Percentiles rank a stretch among this genome's conserved stretches.
These are phyloP conservation scores for Calvatia gigantea DNA, from an alignment of 768 basidiomycete genomes.

Conservation along the genomic window DNA sequence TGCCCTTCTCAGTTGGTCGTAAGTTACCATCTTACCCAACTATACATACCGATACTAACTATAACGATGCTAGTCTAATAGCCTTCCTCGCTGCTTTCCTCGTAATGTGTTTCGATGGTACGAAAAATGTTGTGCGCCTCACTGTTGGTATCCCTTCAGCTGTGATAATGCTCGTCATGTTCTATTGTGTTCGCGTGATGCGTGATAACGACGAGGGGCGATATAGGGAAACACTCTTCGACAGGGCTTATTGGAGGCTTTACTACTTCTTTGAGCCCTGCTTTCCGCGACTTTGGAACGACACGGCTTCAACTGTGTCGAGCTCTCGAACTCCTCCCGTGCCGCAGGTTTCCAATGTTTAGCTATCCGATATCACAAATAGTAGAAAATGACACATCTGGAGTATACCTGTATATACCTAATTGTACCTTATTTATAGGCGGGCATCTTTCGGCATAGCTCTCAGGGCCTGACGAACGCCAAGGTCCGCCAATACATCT, in stretches of 20 bases:
- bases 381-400: neutral
- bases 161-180: slow-evolving; percentile 14
- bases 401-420: neutral
- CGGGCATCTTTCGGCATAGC: slow-evolving; percentile 64
- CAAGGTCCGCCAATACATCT: slow-evolving; percentile 71
- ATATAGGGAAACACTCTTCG: neutral
- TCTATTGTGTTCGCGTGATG: slow-evolving; percentile 22
- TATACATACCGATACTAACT: neutral
- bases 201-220: slow-evolving; percentile 13
- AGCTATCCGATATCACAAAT: neutral
- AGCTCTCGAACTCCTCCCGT: neutral
- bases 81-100: slow-evolving; percentile 24
- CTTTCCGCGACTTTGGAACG: neutral
- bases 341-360: neutral
- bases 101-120: slow-evolving; percentile 23
- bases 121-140: slow-evolving; percentile 14
- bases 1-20: slow-evolving; percentile 27
- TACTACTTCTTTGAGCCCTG: neutral
- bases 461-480: slow-evolving; percentile 71
- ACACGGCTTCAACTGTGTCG: neutral
- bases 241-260: neutral
- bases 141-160: slow-evolving; percentile 15
- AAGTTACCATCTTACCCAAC: slow-evolving; percentile 1
- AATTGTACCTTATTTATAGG: slow-evolving; percentile 40
- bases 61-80: slow-evolving; percentile 16